Evolutionary conservation across 2,329 filamentous ascomycete genomes (phyloP).

Genomic region (Meredithiella fracta): DNA sequence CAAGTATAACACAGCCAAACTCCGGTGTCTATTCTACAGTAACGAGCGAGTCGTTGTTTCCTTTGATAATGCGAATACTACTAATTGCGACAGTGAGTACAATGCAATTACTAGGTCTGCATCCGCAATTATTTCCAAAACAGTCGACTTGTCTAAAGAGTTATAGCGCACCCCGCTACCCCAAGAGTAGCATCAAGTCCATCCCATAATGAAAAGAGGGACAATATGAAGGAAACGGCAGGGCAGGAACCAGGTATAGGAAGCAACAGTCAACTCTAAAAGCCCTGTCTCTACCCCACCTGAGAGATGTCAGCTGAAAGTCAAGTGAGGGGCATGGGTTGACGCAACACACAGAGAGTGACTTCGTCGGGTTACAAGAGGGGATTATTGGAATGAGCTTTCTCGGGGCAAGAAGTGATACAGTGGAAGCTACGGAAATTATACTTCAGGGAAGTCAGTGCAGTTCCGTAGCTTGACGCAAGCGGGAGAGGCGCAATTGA

Average conservation of each 20-base stretch:
- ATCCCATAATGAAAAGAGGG: neutral
- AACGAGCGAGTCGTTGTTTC: neutral
- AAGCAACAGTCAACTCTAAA: slow-evolving; percentile 3
- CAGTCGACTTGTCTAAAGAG: neutral
- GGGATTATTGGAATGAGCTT: neutral
- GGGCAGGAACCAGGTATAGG: neutral
- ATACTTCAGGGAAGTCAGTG: neutral
- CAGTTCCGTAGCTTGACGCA: neutral
- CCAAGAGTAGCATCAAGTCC: neutral
- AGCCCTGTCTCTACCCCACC: neutral
- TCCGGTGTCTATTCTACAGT: neutral
- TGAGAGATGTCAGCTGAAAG: neutral
- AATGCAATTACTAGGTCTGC: neutral
- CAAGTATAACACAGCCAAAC: neutral
- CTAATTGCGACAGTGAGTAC: neutral
- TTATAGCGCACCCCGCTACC: neutral
- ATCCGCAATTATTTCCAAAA: neutral
- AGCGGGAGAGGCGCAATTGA: neutral
- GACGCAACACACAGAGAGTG: neutral
- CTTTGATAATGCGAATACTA: neutral
- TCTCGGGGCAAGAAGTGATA: neutral
- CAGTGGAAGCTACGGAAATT: neutral
- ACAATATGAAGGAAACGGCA: neutral
- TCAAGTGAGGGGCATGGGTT: neutral
- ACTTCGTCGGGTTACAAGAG: neutral